Evolutionary conservation across 1,284 basidiomycete genomes (phyloP).

Genomic region (Cryptococcus jaspeensis): DNA sequence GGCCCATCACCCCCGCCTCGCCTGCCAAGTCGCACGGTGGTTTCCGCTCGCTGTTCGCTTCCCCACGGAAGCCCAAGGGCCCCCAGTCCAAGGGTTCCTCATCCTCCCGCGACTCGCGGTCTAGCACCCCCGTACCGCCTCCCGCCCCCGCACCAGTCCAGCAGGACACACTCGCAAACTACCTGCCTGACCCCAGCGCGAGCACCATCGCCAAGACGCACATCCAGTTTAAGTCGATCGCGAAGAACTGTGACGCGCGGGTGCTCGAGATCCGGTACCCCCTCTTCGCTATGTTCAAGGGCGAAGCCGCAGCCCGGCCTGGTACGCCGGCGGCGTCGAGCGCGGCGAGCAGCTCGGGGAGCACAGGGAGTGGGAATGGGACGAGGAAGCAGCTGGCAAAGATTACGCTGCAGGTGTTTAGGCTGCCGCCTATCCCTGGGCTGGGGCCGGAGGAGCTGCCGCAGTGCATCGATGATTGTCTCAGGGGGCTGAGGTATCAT

Average conservation of each 20-base stretch:
- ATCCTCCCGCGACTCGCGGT: constrained; percentile 20
- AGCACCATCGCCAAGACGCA: constrained; percentile 72
- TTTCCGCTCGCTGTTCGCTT: constrained; percentile 67
- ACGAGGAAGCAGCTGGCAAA: constrained; percentile 64
- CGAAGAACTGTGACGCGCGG: constrained; percentile 72
- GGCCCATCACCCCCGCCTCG: constrained; percentile 52
- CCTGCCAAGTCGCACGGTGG: constrained; percentile 56
- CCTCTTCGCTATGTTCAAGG: constrained; percentile 64
- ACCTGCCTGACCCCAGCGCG: constrained; percentile 65
- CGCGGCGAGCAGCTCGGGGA: constrained; percentile 5
- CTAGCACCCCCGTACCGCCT: constrained; percentile 22
- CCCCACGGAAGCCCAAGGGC: constrained; percentile 66
- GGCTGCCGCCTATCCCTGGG: constrained; percentile 81
- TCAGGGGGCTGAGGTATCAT: constrained; percentile 80
- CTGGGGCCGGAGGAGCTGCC: constrained; percentile 76
- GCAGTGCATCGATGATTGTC: constrained; percentile 86
- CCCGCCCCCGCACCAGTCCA: constrained; percentile 37
- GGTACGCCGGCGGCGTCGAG: constrained; percentile 47
- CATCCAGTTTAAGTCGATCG: constrained; percentile 81
- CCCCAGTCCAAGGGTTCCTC: constrained; percentile 3
- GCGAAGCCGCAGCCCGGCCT: constrained; percentile 50
- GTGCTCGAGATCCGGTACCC: constrained; percentile 81
- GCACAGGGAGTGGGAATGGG: constrained; percentile 22
- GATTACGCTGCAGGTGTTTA: constrained; percentile 81
- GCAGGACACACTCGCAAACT: constrained; percentile 66